Evolutionary conservation across 306 rosid genomes (phyloP), one percentile per base, ranked within the genome.

Genomic region (Abrus pulchellus): DNA sequence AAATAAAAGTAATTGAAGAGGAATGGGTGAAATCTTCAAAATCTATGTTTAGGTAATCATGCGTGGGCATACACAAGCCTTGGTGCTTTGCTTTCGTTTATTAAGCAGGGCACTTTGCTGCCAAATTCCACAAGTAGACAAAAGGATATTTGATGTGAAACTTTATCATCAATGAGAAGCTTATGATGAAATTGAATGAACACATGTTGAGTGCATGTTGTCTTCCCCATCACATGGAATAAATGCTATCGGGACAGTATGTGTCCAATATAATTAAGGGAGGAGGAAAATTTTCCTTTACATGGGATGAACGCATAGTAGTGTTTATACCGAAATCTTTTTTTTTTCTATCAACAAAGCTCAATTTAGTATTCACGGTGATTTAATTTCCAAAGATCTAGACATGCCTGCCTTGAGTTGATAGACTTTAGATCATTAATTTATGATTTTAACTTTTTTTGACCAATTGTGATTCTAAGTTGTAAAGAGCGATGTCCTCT

Each of bases 211-310:
- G 61, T 41, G 68, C 30, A 52, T 55, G 30, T 29, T 67, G 38
- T 75, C 48, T 81, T 34, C 81, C 47, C 48, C 77, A 45, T 47
- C 44, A 38, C 55, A 12, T 45, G 7, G 13, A 73, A 48, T 6
- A 12, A 9, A 12, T 50, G 10, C 38, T 40, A 30, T 80, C 6
- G 13, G 14, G 20, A 61, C 66, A 49, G 71, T 41, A 29, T 48
- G 66, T 61, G 20, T 20, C 73, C n/a, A 7, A 5, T 49, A 36
- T 9, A 76, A 33, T 48, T 55, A 4, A 44, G 61, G 54, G 54
- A 47, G 47, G 55, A 33, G 48, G 20, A 10, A 29, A 61, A 28
- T 36, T n/a, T 36, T 13, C 54, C 27, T 72, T 57, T 50, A 3
- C 11, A 34, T 28, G 45, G 34, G 36, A 34, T 68, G 52, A 56